phyloP scores from a whole-genome alignment of 345 rosid species.

The Populus nigra region DNA sequence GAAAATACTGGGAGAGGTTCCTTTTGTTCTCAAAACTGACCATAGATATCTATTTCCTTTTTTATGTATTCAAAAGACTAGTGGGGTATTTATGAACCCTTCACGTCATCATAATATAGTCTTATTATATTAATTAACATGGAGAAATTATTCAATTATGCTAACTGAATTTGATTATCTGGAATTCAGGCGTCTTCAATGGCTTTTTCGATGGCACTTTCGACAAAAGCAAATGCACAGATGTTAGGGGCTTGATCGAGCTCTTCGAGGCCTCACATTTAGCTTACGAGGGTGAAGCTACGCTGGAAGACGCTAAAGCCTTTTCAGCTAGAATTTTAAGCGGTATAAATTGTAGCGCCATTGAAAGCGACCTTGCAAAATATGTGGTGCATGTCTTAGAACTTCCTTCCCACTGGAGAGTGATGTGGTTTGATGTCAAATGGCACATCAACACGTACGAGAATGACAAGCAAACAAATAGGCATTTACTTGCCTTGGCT shows the following conservation, averaged over 20 bases:
- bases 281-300: slow-evolving; percentile 32
- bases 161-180: background rate
- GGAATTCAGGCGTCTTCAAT: slow-evolving; percentile 31
- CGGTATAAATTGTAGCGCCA: background rate
- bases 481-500: slow-evolving; percentile 28
- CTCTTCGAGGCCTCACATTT: slow-evolving; percentile 49
- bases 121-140: no score
- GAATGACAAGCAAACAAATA: background rate
- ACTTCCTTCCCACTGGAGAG: slow-evolving; percentile 43
- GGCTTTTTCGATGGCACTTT: slow-evolving; percentile 29
- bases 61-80: no score
- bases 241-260: slow-evolving; percentile 34
- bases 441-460: slow-evolving; percentile 35
- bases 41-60: no score
- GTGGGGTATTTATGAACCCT: no score
- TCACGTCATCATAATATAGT: no score
- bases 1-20: background rate
- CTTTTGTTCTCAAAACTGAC: background rate
- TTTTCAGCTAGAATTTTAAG: slow-evolving; percentile 19
- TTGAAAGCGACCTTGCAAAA: slow-evolving; percentile 10
- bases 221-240: slow-evolving; percentile 12
- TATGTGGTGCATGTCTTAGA: slow-evolving; percentile 32
- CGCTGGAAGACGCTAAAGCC: slow-evolving; percentile 28
- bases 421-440: slow-evolving; percentile 46
- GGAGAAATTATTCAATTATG: no score